Percentiles rank a stretch among this genome's conserved stretches.
phyloP scores from a whole-genome alignment of 2,329 filamentous ascomycete genomes.

The Metarhizium robertsii region DNA sequence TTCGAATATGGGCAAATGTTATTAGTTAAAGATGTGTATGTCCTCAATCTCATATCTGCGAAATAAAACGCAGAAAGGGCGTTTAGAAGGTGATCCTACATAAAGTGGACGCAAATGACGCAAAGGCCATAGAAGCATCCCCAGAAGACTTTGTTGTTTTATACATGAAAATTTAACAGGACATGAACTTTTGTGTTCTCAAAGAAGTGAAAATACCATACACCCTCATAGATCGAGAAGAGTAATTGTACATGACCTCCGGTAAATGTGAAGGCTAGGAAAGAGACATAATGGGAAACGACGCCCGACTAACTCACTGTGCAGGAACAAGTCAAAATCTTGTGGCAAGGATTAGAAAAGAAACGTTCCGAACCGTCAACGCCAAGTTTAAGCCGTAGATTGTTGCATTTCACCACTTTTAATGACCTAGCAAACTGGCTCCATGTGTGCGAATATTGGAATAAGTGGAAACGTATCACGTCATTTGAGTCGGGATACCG shows the following conservation, averaged over 20 bases:
- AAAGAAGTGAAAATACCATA: background rate
- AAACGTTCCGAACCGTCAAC: background rate
- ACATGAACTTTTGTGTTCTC: background rate
- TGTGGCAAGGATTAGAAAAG: background rate
- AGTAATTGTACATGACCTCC: conserved; percentile 25
- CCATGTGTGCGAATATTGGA: background rate
- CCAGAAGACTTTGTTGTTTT: background rate
- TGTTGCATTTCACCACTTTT: background rate
- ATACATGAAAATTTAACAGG: background rate
- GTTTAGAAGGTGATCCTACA: conserved; percentile 5
- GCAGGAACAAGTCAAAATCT: background rate
- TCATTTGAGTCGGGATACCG: background rate
- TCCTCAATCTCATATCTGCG: background rate
- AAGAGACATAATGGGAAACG: background rate
- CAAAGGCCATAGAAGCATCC: background rate
- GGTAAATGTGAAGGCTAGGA: conserved; percentile 2
- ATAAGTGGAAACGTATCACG: background rate
- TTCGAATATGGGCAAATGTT: background rate
- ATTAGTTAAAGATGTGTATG: background rate
- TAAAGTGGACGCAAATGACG: background rate
- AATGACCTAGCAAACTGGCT: background rate
- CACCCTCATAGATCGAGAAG: conserved; percentile 6
- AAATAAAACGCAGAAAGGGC: conserved; percentile 1
- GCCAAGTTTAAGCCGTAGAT: background rate
- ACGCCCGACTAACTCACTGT: background rate